These are phyloP conservation scores for Gyrodon lividus DNA, from an alignment of 768 basidiomycete species.

Conservation along the genomic window DNA sequence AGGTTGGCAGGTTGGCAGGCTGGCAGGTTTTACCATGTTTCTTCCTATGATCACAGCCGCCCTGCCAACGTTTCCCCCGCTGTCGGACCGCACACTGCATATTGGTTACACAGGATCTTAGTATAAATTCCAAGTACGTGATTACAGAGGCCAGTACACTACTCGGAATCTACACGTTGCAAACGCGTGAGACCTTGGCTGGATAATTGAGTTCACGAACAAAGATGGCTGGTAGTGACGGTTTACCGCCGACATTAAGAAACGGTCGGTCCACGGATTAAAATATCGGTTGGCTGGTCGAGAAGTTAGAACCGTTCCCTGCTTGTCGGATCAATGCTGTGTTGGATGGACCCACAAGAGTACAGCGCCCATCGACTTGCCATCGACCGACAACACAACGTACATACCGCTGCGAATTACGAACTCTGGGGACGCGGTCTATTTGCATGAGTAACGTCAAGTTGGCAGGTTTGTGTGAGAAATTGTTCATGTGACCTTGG, in stretches of 20 bases:
- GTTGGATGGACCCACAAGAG: background rate
- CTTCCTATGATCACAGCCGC: constrained; percentile 28
- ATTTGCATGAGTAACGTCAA: no score
- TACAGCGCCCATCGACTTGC: no score
- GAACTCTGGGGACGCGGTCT: no score
- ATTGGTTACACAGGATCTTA: no score
- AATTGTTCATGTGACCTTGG: constrained; percentile 13
- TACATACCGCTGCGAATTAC: no score
- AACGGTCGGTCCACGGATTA: background rate
- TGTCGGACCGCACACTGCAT: no score
- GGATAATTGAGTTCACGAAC: no score
- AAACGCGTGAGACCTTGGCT: no score
- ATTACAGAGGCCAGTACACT: no score
- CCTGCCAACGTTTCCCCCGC: background rate
- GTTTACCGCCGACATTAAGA: background rate
- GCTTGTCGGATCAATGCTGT: constrained; percentile 15
- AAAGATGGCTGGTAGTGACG: background rate
- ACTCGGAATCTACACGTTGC: constrained; percentile 25
- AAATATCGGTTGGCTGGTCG: background rate
- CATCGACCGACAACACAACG: no score
- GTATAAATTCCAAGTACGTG: constrained; percentile 18
- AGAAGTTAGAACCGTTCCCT: constrained; percentile 4
- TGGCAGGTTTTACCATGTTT: constrained; percentile 23
- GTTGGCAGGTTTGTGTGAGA: background rate
- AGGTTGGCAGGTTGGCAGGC: constrained; percentile 20